Conservation (phyloP, 2,329 filamentous ascomycete genomes). For the Apiospora saccharicola region DNA sequence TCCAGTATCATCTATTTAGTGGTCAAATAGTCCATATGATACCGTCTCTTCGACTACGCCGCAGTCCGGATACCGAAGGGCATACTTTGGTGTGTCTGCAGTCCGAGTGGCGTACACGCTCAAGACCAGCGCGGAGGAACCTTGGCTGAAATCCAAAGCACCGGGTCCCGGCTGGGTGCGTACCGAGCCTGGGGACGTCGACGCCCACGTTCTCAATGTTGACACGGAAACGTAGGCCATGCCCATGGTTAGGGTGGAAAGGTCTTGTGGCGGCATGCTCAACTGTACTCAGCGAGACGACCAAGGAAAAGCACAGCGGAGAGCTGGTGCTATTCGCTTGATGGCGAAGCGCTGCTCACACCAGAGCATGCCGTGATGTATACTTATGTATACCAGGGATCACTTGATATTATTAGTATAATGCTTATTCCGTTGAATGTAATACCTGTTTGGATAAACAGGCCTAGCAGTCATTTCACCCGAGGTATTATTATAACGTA, state of each 20-base stretch:
- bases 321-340: slow-evolving; percentile 28
- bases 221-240: slow-evolving; percentile 1
- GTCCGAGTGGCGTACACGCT: slow-evolving; percentile 40
- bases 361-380: no score
- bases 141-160: slow-evolving; percentile 43
- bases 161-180: slow-evolving; percentile 47
- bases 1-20: no score
- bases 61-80: no score
- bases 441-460: no score
- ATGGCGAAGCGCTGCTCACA: slow-evolving; percentile 19
- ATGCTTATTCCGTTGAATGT: no score
- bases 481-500: no score
- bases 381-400: no score
- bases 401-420: no score
- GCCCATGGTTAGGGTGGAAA: slow-evolving; percentile 24
- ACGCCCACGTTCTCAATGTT: background rate
- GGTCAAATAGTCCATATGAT: no score
- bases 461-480: no score
- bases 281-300: slow-evolving; percentile 24
- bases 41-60: no score
- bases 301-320: slow-evolving; percentile 30
- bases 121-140: slow-evolving; percentile 43
- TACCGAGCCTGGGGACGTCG: slow-evolving; percentile 49
- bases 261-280: slow-evolving; percentile 29
- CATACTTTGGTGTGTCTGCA: no score